Conservation (phyloP, 176 grass and related monocot species). For the Cenchrus fungigraminus region DNA sequence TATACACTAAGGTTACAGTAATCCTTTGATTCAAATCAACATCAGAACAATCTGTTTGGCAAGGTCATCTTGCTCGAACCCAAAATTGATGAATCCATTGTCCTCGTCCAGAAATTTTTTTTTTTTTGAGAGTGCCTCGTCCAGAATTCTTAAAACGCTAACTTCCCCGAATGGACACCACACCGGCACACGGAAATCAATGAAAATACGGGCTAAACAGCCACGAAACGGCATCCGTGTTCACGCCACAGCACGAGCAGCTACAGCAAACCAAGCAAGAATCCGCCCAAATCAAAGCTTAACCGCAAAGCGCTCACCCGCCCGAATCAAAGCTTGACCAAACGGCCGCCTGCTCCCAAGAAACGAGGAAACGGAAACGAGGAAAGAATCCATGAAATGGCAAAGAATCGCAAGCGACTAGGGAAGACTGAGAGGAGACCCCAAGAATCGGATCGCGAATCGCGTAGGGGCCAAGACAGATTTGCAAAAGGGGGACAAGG, state of each 20-base stretch:
- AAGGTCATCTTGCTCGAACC: background rate
- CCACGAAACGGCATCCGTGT: background rate
- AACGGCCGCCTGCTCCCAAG: background rate
- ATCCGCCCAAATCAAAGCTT: conserved; percentile 21
- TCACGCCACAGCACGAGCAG: background rate
- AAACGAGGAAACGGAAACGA: background rate
- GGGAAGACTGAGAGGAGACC: background rate
- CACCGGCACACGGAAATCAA: background rate
- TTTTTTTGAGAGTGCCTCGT: background rate
- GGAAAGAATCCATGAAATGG: conserved; percentile 12
- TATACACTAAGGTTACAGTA: background rate
- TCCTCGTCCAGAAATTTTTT: background rate
- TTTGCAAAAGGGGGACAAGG: background rate
- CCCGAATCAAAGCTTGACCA: background rate
- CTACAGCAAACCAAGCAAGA: background rate
- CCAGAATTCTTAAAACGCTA: background rate
- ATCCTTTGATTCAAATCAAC: background rate
- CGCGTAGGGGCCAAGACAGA: background rate
- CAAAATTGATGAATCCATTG: background rate
- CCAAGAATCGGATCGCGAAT: background rate
- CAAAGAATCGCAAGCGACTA: background rate
- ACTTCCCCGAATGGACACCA: background rate
- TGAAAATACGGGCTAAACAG: background rate
- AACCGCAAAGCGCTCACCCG: background rate
- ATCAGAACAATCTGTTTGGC: background rate